Conservation (phyloP, 768 basidiomycete genomes). For the Trametes cingulata region DNA sequence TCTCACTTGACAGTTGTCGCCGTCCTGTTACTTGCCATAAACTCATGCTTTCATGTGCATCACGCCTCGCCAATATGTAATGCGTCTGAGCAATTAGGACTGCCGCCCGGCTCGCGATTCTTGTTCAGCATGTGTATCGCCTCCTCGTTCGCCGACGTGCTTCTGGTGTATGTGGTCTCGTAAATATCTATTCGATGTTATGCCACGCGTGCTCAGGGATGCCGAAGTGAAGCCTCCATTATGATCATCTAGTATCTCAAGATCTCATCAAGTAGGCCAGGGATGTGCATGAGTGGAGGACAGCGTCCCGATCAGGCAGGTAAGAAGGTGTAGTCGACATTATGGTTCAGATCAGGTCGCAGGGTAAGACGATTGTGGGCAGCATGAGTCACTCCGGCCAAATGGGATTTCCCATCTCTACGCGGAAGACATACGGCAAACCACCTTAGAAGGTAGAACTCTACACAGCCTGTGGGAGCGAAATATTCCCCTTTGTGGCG, state of each 20-base stretch:
- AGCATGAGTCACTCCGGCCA: conserved; percentile 3
- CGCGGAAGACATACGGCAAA: conserved; percentile 15
- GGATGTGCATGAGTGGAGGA: background rate
- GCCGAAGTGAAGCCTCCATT: background rate
- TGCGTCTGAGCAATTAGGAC: conserved; percentile 10
- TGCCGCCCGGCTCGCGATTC: conserved; percentile 1
- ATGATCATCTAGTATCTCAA: conserved; percentile 15
- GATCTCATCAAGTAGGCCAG: background rate
- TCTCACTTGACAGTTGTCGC: conserved; percentile 8
- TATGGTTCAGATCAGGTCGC: conserved; percentile 2
- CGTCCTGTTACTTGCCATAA: conserved; percentile 2
- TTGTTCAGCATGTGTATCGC: conserved; percentile 9
- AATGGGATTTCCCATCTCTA: background rate
- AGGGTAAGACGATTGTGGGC: conserved; percentile 3
- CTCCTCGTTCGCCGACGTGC: background rate
- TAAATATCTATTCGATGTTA: conserved; percentile 9
- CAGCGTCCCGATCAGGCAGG: conserved; percentile 9
- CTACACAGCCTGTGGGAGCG: conserved; percentile 13
- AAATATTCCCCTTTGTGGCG: conserved; percentile 4
- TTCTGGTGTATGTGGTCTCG: conserved; percentile 19
- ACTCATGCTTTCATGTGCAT: conserved; percentile 1
- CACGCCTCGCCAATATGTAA: conserved; percentile 7
- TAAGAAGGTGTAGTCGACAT: conserved; percentile 2
- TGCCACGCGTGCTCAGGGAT: conserved; percentile 2
- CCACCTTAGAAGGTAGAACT: conserved; percentile 16